Conservation (phyloP, 2,329 filamentous ascomycete genomes). For the Xylogone sp. region DNA sequence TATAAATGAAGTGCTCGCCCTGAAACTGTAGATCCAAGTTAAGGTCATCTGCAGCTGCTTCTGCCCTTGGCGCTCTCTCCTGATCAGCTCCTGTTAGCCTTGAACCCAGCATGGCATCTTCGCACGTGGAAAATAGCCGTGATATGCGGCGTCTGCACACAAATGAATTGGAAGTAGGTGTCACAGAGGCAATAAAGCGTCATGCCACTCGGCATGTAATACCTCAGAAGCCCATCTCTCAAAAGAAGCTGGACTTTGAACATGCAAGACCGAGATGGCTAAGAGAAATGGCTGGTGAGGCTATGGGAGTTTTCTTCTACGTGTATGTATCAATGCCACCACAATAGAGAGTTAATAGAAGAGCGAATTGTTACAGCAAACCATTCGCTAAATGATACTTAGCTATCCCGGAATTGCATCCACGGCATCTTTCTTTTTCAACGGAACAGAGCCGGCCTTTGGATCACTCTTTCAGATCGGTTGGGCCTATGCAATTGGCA, state of each 20-base stretch:
- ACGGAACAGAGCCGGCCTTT: constrained; percentile 37
- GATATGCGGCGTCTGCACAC: constrained; percentile 18
- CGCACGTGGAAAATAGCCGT: constrained; percentile 18
- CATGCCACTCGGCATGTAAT: constrained; percentile 48
- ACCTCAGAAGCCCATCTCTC: constrained; percentile 44
- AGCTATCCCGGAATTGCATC: constrained; percentile 49
- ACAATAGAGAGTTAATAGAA: no score
- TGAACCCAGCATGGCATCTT: constrained; percentile 7
- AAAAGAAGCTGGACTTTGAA: constrained; percentile 52
- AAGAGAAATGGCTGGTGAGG: constrained; percentile 52
- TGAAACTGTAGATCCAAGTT: no score
- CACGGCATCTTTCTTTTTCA: constrained; percentile 45
- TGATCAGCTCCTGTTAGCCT: neutral
- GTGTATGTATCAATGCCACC: constrained; percentile 28
- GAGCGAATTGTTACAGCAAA: neutral
- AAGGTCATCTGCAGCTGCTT: constrained; percentile 30
- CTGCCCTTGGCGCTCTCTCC: constrained; percentile 21
- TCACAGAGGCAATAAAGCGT: constrained; percentile 48
- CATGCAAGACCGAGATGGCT: constrained; percentile 47
- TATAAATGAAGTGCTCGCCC: no score
- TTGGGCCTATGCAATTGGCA: constrained; percentile 51
- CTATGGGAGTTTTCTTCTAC: constrained; percentile 54
- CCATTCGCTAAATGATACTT: neutral
- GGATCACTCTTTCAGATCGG: constrained; percentile 54
- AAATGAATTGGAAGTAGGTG: constrained; percentile 43